phyloP scores from a whole-genome alignment of 2,329 filamentous ascomycete genomes.

The Kalaharituber pfeilii region DNA sequence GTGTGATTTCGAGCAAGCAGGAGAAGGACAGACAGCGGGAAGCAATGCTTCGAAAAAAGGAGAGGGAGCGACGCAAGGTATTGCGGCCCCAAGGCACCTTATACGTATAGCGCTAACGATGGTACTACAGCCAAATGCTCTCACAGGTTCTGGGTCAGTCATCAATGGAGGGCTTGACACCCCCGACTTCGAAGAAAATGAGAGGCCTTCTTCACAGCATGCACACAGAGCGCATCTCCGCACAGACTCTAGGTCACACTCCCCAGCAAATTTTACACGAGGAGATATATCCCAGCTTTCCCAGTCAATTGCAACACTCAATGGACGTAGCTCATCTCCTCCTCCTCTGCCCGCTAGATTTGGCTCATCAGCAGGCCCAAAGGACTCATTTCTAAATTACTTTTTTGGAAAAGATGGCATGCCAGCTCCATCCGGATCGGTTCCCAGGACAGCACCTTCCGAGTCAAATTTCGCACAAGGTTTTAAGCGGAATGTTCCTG shows the following conservation, averaged over 20 bases:
- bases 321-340: not conserved
- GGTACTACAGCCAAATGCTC: conserved; percentile 16
- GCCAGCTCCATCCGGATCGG: conserved; percentile 30
- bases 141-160: conserved; percentile 23
- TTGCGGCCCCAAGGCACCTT: too few relatives aligned
- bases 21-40: conserved; percentile 74
- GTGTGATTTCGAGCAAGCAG: conserved; percentile 85
- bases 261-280: conserved; percentile 5
- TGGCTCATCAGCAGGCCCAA: conserved; percentile 31
- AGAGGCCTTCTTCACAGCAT: conserved; percentile 47
- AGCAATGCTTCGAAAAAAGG: conserved; percentile 68
- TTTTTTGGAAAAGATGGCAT: conserved; percentile 93
- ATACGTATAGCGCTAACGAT: not conserved
- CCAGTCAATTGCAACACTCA: not conserved
- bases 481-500: conserved; percentile 6
- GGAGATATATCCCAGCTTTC: not conserved
- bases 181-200: conserved; percentile 48
- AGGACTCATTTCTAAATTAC: conserved; percentile 92
- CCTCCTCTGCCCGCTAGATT: not conserved
- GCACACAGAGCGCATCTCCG: conserved; percentile 28
- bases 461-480: conserved; percentile 14
- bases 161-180: conserved; percentile 52
- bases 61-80: conserved; percentile 42
- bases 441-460: conserved; percentile 9
- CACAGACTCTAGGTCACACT: conserved; percentile 17